Base-by-base conservation (phyloP, 1,284 basidiomycete species). In the Peniophora sp. region DNA sequence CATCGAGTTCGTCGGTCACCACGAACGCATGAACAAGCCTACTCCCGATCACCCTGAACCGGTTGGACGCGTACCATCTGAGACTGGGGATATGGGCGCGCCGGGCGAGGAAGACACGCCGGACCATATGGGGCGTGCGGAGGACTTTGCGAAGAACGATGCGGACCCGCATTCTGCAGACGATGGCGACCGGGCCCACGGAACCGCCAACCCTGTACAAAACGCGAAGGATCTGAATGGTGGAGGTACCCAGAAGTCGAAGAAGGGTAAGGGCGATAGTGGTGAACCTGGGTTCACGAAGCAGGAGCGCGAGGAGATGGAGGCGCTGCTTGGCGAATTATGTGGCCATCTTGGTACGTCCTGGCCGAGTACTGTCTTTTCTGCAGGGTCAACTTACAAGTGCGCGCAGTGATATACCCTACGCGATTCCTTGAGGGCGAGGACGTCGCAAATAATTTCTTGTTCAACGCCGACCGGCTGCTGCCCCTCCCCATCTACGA, bases 291-390 rank as follows among this genome's bases (percentile, higher is more conserved):
- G 88, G 1, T 88, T 91, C 55, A 83, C 88, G 49, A 83, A 84
- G 58, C 84, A 84, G 76, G 92, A 96, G 61, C 68, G 81, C 54
- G 87, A 88, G 36, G 87, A 92, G 63, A 96, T 97, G 92, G 93
- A 96, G 67, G 76, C 75, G 49, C 64, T 92, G 36, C 64, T 97
- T 53, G 72, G 74, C 24, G 80, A 92, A 56, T 61, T 92, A 14
- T 79, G 85, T 57, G 94, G 94, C 0, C 89, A 94, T 66, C 72
- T 97, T 39, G 91, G 92, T 92, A 18, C 35, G 3, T 20, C 10
- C 36, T 34, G 43, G 6, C 41, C 50, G 35, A 27, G 11, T 24
- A 49, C 36, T 39, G 24, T 43, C 32, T n/a, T n/a, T n/a, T n/a
- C n/a, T n/a, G 32, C 8, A 24, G 24, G 18, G 24, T 15, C 37